A percentile compares a stretch with the other conserved stretches of the same genome.
Evolutionary conservation across 2,329 filamentous ascomycete species (phyloP).

Genomic region (Colletotrichum echinochloae): DNA sequence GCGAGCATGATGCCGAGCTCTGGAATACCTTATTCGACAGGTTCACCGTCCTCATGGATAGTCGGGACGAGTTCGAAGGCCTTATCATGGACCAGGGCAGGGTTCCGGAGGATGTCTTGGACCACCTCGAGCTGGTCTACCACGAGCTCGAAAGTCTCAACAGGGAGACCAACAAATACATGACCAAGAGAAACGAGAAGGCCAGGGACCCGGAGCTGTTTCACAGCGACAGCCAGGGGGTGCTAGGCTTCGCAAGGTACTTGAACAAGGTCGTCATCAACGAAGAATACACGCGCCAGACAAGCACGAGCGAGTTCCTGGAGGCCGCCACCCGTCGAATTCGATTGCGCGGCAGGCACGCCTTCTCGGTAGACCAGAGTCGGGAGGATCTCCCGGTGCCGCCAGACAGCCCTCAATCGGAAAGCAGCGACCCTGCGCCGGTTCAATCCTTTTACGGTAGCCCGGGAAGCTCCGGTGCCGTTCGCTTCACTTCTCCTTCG

Average conservation of each 20-base stretch:
- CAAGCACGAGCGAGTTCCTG: background rate
- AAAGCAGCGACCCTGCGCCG: background rate
- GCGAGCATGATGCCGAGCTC: background rate
- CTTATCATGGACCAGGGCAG: background rate
- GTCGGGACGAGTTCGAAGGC: background rate
- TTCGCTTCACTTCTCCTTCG: background rate
- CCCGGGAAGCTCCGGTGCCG: background rate
- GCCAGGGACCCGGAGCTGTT: background rate
- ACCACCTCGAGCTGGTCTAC: background rate
- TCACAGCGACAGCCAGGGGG: background rate
- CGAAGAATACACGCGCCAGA: background rate
- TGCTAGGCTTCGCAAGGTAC: background rate
- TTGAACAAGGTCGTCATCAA: background rate
- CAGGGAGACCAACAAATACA: background rate
- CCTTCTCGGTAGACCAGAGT: background rate
- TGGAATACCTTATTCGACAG: background rate
- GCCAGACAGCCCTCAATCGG: no score
- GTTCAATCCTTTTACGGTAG: background rate
- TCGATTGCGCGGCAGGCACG: background rate
- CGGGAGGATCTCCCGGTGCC: background rate
- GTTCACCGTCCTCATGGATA: background rate
- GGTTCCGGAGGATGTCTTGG: background rate
- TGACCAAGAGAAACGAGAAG: background rate
- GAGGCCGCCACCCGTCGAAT: background rate
- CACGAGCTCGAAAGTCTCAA: background rate